Conservation (phyloP, 1,284 basidiomycete genomes). For the Ganoderma resinaceum region DNA sequence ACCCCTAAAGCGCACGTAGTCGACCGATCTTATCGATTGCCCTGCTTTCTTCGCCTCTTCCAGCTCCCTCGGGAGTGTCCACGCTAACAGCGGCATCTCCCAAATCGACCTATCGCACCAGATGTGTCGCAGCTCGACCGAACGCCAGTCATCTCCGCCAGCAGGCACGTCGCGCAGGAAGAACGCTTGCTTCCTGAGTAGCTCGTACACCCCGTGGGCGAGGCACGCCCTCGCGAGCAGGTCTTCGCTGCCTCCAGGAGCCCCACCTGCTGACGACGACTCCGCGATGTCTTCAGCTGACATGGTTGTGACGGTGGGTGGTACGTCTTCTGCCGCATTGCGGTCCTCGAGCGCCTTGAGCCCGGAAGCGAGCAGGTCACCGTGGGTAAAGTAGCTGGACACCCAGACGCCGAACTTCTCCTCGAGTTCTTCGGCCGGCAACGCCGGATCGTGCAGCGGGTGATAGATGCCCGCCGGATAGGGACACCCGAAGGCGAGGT, state of each 20-base stretch:
- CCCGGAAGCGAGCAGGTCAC: constrained; percentile 5
- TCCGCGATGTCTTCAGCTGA: constrained; percentile 21
- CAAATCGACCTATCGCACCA: constrained; percentile 25
- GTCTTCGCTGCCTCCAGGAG: background rate
- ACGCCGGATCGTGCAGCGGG: constrained; percentile 14
- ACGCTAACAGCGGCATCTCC: constrained; percentile 21
- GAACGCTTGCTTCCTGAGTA: constrained; percentile 3
- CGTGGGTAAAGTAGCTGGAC: constrained; percentile 24
- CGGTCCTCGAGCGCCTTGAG: constrained; percentile 23
- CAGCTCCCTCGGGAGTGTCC: constrained; percentile 4
- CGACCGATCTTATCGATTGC: constrained; percentile 11
- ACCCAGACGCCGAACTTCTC: constrained; percentile 17
- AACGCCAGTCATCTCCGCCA: constrained; percentile 2
- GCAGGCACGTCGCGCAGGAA: constrained; percentile 7
- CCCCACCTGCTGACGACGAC: background rate
- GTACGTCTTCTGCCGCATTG: constrained; percentile 15
- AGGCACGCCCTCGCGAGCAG: background rate
- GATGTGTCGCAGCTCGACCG: constrained; percentile 10
- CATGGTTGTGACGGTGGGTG: constrained; percentile 25
- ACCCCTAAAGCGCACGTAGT: constrained; percentile 15
- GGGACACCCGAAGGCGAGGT: constrained; percentile 14
- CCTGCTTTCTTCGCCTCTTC: constrained; percentile 9
- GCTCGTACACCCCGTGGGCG: background rate
- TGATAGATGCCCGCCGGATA: constrained; percentile 6
- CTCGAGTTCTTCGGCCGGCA: constrained; percentile 10